These are phyloP conservation scores for Citrus australasica DNA, from an alignment of 345 rosid genomes.

Conservation along the genomic window DNA sequence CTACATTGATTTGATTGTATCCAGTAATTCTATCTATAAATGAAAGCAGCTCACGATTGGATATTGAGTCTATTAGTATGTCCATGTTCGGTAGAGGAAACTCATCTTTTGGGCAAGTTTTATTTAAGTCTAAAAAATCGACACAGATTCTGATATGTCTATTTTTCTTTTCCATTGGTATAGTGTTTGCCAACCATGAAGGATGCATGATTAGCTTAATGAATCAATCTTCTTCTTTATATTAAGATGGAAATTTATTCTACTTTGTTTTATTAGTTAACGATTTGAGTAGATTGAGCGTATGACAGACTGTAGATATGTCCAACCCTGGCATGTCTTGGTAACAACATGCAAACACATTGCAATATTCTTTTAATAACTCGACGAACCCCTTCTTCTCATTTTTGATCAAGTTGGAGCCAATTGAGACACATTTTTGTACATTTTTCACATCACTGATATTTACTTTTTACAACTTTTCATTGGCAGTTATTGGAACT, in stretches of 20 bases:
- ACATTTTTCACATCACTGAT: too few relatives aligned
- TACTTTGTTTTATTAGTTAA: too few relatives aligned
- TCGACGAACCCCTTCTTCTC: too few relatives aligned
- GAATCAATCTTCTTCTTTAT: not conserved
- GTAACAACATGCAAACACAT: too few relatives aligned
- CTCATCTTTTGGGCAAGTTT: not conserved
- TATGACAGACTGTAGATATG: too few relatives aligned
- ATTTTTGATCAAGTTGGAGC: too few relatives aligned
- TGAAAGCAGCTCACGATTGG: fast-evolving
- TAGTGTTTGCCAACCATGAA: not conserved
- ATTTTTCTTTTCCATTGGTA: not conserved
- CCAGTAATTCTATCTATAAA: not conserved
- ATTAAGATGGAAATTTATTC: not conserved
- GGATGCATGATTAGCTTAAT: not conserved
- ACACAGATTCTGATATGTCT: not conserved
- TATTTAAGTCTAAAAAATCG: not conserved
- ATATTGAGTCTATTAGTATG: not conserved
- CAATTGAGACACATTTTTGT: too few relatives aligned
- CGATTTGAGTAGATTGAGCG: not conserved
- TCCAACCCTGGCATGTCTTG: not conserved
- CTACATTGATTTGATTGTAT: not conserved
- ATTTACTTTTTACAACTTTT: too few relatives aligned
- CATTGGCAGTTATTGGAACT: too few relatives aligned
- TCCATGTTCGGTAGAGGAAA: too few relatives aligned
- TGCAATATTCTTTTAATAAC: too few relatives aligned